Conservation (phyloP, 1,284 basidiomycete genomes). For the Cutaneotrichosporon sp. region DNA sequence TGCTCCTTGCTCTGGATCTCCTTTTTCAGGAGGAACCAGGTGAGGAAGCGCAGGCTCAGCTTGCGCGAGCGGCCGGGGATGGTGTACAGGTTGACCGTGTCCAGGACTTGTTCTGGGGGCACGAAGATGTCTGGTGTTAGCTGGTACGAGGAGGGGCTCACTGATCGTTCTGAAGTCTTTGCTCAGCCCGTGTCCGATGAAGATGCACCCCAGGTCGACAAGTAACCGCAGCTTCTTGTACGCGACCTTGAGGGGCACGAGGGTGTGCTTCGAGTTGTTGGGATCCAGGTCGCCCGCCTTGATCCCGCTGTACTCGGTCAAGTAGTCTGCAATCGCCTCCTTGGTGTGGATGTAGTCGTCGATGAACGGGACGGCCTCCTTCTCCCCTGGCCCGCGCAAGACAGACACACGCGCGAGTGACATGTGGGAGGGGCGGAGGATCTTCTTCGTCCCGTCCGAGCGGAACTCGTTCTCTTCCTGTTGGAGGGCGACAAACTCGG, state of each 20-base stretch:
- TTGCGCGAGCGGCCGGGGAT: slow-evolving; percentile 77
- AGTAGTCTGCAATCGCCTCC: slow-evolving; percentile 91
- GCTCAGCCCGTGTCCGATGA: slow-evolving; percentile 97
- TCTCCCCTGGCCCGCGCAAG: slow-evolving; percentile 76
- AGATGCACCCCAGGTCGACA: slow-evolving; percentile 93
- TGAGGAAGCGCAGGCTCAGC: slow-evolving; percentile 88
- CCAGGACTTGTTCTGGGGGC: slow-evolving; percentile 90
- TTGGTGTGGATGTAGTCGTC: slow-evolving; percentile 98
- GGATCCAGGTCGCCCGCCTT: slow-evolving; percentile 91
- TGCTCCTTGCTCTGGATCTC: slow-evolving; percentile 92
- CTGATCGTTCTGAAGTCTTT: slow-evolving; percentile 99
- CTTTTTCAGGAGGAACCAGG: slow-evolving; percentile 87
- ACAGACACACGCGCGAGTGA: slow-evolving; percentile 95
- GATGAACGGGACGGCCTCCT: slow-evolving; percentile 86
- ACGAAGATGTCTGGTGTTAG: slow-evolving; percentile 80
- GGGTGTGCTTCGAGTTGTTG: slow-evolving; percentile 74
- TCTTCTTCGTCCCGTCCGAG: slow-evolving; percentile 91
- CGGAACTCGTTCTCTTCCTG: slow-evolving; percentile 95
- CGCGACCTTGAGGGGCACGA: slow-evolving; percentile 92
- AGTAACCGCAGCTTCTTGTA: slow-evolving; percentile 97
- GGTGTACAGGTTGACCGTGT: slow-evolving; percentile 95
- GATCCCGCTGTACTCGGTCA: slow-evolving; percentile 96
- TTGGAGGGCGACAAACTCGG: slow-evolving; percentile 96
- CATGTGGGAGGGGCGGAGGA: slow-evolving; percentile 85
- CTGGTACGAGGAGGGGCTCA: slow-evolving; percentile 55